Base-by-base conservation (phyloP, 2,329 filamentous ascomycete genomes). In the Cercospora sp. region DNA sequence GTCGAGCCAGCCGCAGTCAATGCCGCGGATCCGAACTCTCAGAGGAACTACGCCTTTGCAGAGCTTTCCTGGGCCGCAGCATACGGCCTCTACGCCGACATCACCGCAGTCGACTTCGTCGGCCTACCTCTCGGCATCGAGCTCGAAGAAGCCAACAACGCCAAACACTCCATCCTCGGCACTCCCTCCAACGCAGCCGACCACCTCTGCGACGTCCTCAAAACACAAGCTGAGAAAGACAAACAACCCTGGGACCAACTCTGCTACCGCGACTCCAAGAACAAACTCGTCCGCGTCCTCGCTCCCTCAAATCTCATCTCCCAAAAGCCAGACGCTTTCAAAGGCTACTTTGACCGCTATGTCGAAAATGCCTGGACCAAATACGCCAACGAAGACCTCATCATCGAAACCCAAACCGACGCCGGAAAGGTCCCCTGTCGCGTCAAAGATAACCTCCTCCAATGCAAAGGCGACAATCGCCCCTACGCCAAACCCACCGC, bases 401-500 rank as follows among this genome's bases (percentile, higher is more conserved):
- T 79, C 5, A 84, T 91, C 79, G 85, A 91, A 79, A 91, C 89
- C 2, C 89, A 91, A 79, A 84, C 84, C 1, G 80, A 77, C 1
- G 80, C 81, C 5, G 89, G 89, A 74, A 81, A 83, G n/a, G 79
- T 89, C 8, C 74, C 74, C 0, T 88, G 86, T 57, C 78, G 76
- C n/a, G 83, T 87, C 45, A 64, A 71, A 4, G 75, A 76, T 40
- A 75, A 77, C 2, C 76, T 85, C 13, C 78, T 80, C 8, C 82
- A 86, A 61, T 79, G 80, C 23, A 74, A 77, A 62, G 74, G 75
- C 60, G 75, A 76, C 71, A 74, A 73, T 9, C 78, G 78, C 23
- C 79, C 80, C 3, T 91, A 91, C 76, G 68, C 76, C 1, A 81
- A 85, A 68, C 89, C 90, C 0, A 83, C 79, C 2, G 86, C 87